Evolutionary conservation across 108 stramenopile genomes (phyloP).

Genomic region (Thalassiosira profunda): DNA sequence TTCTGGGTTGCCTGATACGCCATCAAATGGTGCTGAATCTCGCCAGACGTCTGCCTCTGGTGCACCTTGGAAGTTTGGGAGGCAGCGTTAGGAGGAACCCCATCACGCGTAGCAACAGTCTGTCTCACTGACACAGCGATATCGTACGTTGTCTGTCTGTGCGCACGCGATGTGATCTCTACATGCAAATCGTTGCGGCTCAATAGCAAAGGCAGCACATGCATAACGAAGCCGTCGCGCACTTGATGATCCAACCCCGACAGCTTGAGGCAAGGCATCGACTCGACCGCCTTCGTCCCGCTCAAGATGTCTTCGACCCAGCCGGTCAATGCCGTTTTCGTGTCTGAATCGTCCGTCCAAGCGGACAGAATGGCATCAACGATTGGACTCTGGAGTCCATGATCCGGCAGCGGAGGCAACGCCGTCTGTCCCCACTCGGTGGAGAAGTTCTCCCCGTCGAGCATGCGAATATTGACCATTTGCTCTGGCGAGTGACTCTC

Average conservation of each 20-base stretch:
- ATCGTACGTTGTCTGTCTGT: constrained; percentile 79
- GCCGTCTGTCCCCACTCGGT: constrained; percentile 81
- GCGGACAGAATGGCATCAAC: constrained; percentile 67
- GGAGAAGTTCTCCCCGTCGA: constrained; percentile 83
- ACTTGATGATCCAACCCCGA: constrained; percentile 82
- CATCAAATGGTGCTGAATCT: constrained; percentile 51
- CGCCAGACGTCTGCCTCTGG: not conserved
- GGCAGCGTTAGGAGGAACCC: constrained; percentile 1
- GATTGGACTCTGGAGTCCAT: constrained; percentile 80
- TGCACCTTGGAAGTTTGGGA: constrained; percentile 1
- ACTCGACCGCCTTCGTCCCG: constrained; percentile 49
- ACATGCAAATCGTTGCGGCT: constrained; percentile 81
- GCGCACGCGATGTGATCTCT: constrained; percentile 72
- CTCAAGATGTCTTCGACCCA: constrained; percentile 82
- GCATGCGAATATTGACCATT: constrained; percentile 78
- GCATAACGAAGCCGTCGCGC: constrained; percentile 86
- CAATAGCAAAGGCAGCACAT: constrained; percentile 78
- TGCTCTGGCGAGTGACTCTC: constrained; percentile 31
- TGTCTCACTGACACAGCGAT: constrained; percentile 70
- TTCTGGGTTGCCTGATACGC: constrained; percentile 50
- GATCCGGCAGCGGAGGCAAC: constrained; percentile 89
- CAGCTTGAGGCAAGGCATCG: constrained; percentile 77
- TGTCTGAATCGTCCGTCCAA: constrained; percentile 70
- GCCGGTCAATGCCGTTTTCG: constrained; percentile 63
- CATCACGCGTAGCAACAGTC: not conserved